phyloP scores from a whole-genome alignment of 495 filamentous ascomycete species.

The Alectoria sarmentosa region DNA sequence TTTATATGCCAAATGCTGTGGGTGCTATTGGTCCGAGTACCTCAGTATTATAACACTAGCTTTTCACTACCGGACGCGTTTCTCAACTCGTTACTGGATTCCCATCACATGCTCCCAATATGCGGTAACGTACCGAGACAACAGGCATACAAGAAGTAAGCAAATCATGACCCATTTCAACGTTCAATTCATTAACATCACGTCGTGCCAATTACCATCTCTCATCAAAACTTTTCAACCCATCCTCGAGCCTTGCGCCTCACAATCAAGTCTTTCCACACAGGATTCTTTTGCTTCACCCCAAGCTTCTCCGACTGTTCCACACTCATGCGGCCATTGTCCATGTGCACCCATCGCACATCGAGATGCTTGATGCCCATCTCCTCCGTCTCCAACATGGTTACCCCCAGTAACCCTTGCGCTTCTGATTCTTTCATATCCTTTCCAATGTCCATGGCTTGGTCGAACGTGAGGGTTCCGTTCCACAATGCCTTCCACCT shows the following conservation, averaged over 20 bases:
- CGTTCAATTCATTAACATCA: not conserved
- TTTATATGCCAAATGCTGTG: not conserved
- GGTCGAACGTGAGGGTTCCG: slow-evolving; percentile 1
- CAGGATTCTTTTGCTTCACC: slow-evolving; percentile 8
- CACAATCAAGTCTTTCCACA: not conserved
- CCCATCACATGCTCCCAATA: not conserved
- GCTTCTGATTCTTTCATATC: slow-evolving; percentile 7
- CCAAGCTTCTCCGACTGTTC: slow-evolving; percentile 3
- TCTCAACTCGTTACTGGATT: not conserved
- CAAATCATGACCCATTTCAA: not conserved
- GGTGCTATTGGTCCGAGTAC: not conserved
- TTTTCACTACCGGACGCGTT: not conserved
- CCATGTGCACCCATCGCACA: slow-evolving; percentile 8
- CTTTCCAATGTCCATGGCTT: not conserved
- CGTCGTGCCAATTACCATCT: not conserved
- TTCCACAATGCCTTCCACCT: slow-evolving; percentile 10
- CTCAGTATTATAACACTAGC: not conserved
- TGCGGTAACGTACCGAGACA: not conserved
- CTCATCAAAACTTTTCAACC: not conserved
- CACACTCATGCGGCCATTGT: slow-evolving; percentile 2
- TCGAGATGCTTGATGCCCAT: slow-evolving; percentile 15
- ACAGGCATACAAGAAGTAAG: slow-evolving; percentile 6
- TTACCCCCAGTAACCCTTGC: slow-evolving; percentile 6
- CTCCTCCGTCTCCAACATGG: slow-evolving; percentile 13
- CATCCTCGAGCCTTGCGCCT: not conserved